Percentiles rank a stretch among this genome's conserved stretches.
These are phyloP conservation scores for Omphalea diandra DNA, from an alignment of 441 rosid species.

Conservation along the genomic window DNA sequence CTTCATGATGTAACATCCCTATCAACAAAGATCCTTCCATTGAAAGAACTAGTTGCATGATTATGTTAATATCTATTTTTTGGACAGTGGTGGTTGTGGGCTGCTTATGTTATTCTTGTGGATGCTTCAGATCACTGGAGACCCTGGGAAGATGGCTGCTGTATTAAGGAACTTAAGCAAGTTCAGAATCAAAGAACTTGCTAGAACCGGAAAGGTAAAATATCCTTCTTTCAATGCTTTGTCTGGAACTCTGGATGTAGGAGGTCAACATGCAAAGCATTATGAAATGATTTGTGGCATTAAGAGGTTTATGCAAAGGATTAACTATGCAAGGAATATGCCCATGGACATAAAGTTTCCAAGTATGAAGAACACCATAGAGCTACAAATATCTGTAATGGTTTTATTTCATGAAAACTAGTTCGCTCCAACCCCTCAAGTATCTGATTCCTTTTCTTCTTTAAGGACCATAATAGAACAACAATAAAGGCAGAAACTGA, in stretches of 20 bases:
- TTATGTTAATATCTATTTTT: background rate
- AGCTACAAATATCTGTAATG: background rate
- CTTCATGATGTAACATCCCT: no score
- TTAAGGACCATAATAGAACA: no score
- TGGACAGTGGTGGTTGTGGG: background rate
- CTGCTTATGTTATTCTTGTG: conserved; percentile 4
- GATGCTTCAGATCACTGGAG: conserved; percentile 68
- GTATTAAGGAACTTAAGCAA: conserved; percentile 62
- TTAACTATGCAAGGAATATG: background rate
- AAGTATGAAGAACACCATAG: background rate
- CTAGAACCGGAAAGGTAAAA: conserved; percentile 77
- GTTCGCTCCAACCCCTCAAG: background rate
- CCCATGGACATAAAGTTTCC: background rate
- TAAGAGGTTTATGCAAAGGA: background rate
- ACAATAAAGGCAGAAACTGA: no score
- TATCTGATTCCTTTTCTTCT: background rate
- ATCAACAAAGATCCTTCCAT: no score
- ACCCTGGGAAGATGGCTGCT: conserved; percentile 88
- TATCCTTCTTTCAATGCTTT: conserved; percentile 6
- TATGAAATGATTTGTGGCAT: background rate
- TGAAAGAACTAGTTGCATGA: no score
- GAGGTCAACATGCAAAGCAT: background rate
- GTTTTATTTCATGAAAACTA: background rate
- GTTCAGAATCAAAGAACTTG: conserved; percentile 81
- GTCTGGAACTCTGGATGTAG: background rate